Percentiles rank a stretch among this genome's conserved stretches.
These are phyloP conservation scores for Pseudotulostoma volvatum DNA, from an alignment of 495 filamentous ascomycete species.

Conservation along the genomic window DNA sequence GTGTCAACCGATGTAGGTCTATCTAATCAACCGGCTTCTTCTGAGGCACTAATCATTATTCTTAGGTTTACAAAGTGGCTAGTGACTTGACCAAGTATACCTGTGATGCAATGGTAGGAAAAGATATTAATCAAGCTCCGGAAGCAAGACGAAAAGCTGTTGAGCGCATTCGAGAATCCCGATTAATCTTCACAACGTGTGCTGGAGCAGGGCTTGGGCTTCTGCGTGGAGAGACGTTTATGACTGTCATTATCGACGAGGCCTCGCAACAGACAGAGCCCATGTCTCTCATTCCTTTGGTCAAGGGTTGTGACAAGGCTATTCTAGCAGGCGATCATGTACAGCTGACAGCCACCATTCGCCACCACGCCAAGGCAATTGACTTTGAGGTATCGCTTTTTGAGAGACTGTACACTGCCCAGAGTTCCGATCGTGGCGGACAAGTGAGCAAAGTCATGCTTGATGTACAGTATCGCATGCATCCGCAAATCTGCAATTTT, in stretches of 20 bases:
- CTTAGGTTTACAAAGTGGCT: conserved; percentile 28
- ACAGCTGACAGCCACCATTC: conserved; percentile 33
- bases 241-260: conserved; percentile 34
- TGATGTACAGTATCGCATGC: conserved; percentile 40
- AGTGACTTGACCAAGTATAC: conserved; percentile 25
- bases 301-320: conserved; percentile 31
- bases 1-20: background rate
- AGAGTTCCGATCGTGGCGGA: conserved; percentile 2
- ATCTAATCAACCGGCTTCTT: background rate
- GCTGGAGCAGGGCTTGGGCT: conserved; percentile 32
- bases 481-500: conserved; percentile 26
- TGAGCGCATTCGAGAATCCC: conserved; percentile 21
- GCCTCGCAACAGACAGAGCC: conserved; percentile 38
- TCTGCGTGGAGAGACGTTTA: conserved; percentile 26
- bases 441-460: conserved; percentile 30
- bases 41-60: background rate
- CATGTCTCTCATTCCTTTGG: conserved; percentile 28
- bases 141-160: conserved; percentile 16
- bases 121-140: conserved; percentile 20
- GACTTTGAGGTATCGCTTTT: background rate
- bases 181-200: conserved; percentile 34
- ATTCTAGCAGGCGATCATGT: conserved; percentile 38
- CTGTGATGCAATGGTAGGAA: conserved; percentile 32
- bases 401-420: background rate
- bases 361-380: conserved; percentile 12